Conservation (phyloP, 2,329 filamentous ascomycete genomes). For the Colletotrichum eleusines region DNA sequence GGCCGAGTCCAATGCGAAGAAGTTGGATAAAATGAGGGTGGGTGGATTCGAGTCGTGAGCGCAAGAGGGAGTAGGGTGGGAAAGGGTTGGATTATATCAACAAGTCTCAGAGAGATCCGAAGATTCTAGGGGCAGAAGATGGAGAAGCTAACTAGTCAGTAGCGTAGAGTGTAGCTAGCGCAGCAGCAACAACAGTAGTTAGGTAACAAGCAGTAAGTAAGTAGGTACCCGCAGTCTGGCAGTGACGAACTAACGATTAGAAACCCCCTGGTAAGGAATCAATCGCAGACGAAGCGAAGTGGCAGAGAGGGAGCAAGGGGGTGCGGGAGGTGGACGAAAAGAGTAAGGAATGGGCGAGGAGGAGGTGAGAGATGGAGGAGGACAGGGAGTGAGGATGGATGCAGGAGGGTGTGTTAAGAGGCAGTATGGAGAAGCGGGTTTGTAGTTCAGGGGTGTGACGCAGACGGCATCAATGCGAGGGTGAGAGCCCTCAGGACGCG, state of each 20-base stretch:
- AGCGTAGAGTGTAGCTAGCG: slow-evolving; percentile 8
- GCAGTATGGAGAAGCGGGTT: slow-evolving; percentile 31
- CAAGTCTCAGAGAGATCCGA: neutral
- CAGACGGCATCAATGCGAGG: slow-evolving; percentile 40
- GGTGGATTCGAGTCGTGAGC: neutral
- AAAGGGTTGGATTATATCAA: slow-evolving; percentile 27
- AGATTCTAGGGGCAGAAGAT: neutral
- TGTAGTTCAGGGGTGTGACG: slow-evolving; percentile 26
- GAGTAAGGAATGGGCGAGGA: slow-evolving; percentile 17
- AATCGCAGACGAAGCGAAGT: slow-evolving; percentile 36
- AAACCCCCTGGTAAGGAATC: slow-evolving; percentile 22
- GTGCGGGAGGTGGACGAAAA: slow-evolving; percentile 3
- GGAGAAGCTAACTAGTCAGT: slow-evolving; percentile 1
- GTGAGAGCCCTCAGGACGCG: slow-evolving; percentile 7
- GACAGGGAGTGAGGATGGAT: neutral
- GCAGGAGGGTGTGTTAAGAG: slow-evolving; percentile 7
- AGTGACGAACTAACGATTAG: slow-evolving; percentile 14
- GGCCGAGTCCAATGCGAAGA: neutral
- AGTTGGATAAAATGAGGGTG: neutral
- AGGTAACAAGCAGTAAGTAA: neutral
- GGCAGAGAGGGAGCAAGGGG: slow-evolving; percentile 23
- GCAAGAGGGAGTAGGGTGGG: neutral
- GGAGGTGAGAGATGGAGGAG: neutral
- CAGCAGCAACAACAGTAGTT: neutral
- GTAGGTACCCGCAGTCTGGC: neutral